These are phyloP conservation scores for Dendrobium huoshanense DNA, from an alignment of 106 monocot genomes.

Conservation along the genomic window DNA sequence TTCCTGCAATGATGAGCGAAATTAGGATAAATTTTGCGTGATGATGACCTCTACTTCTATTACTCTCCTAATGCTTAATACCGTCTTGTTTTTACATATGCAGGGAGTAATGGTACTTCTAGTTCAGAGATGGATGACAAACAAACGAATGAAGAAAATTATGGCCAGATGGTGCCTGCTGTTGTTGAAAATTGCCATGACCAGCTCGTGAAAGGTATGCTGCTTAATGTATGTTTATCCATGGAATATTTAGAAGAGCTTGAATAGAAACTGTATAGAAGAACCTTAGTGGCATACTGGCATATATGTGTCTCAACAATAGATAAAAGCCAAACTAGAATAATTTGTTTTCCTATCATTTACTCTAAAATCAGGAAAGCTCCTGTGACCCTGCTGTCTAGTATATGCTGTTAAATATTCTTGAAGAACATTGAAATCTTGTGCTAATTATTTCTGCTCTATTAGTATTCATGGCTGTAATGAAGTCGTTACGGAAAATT, in stretches of 20 bases:
- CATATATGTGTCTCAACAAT: too few species aligned
- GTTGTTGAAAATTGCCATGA: conserved; percentile 10
- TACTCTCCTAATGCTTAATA: neutral
- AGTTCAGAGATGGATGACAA: neutral
- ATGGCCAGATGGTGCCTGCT: conserved; percentile 12
- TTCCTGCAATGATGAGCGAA: neutral
- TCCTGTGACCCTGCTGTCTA: neutral
- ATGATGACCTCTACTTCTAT: neutral
- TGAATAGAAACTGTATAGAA: neutral
- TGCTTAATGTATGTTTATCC: neutral
- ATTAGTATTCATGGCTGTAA: neutral
- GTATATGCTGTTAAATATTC: neutral
- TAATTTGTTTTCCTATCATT: too few species aligned
- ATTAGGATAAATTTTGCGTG: neutral
- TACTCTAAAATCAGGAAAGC: too few species aligned
- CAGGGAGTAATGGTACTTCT: neutral
- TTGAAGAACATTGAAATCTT: neutral
- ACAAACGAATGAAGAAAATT: conserved; percentile 3
- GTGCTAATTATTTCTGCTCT: neutral
- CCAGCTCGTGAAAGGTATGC: neutral
- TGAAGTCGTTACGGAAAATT: too few species aligned
- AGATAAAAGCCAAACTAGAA: too few species aligned
- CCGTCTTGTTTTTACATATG: neutral
- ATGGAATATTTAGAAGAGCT: neutral
- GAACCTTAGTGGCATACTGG: too few species aligned